Percentiles rank a stretch among this genome's conserved stretches.
These are phyloP conservation scores for Neonectria sp. DNA, from an alignment of 2,329 filamentous ascomycete species.

Conservation along the genomic window DNA sequence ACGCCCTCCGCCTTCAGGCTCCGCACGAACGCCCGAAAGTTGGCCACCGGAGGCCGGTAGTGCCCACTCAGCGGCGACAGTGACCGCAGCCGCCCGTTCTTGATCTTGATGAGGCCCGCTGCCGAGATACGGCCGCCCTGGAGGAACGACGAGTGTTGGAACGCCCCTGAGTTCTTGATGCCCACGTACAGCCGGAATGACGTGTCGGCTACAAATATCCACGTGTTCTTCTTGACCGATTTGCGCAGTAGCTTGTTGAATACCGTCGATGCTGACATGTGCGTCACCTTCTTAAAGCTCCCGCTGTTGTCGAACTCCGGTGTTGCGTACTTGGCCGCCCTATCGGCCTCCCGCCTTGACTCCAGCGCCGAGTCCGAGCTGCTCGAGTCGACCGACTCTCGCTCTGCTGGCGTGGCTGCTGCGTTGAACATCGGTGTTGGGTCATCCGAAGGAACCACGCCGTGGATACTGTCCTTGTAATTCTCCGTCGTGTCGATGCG, in stretches of 20 bases:
- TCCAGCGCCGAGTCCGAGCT: conserved; percentile 57
- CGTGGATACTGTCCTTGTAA: conserved; percentile 85
- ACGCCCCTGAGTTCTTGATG: conserved; percentile 89
- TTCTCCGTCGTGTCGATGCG: conserved; percentile 82
- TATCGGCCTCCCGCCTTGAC: conserved; percentile 70
- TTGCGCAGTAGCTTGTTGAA: conserved; percentile 85
- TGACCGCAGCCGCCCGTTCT: conserved; percentile 81
- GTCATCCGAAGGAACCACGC: conserved; percentile 76
- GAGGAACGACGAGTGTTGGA: conserved; percentile 92
- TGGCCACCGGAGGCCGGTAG: conserved; percentile 86
- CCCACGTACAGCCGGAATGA: conserved; percentile 89
- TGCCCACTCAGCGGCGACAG: conserved; percentile 83
- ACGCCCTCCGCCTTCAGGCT: conserved; percentile 80
- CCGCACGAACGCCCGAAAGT: conserved; percentile 86
- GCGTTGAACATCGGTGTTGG: conserved; percentile 68
- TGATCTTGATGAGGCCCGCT: conserved; percentile 88
- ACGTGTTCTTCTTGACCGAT: conserved; percentile 87
- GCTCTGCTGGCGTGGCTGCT: conserved; percentile 31
- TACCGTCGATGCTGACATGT: conserved; percentile 80
- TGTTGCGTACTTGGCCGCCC: conserved; percentile 76
- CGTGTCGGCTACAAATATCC: conserved; percentile 94
- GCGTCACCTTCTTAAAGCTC: conserved; percentile 68
- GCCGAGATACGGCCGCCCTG: conserved; percentile 86
- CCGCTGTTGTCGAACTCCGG: conserved; percentile 74
- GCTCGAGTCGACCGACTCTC: conserved; percentile 44